phyloP scores from a whole-genome alignment of 140 eudicot species.

The Erigeron philadelphicus region DNA sequence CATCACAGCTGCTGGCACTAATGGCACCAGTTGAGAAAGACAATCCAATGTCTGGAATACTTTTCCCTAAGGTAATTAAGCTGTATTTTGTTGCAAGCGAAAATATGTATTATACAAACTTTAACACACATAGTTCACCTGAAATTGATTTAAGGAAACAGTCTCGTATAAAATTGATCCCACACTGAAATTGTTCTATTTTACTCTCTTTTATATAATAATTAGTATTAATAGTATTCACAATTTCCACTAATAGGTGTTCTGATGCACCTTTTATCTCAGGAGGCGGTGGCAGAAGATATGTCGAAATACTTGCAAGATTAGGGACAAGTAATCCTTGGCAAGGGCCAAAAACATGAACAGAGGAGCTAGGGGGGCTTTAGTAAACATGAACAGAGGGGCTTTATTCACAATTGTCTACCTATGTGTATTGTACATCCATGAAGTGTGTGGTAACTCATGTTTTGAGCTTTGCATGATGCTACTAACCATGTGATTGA shows the following conservation, averaged over 20 bases:
- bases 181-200: neutral
- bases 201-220: neutral
- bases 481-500: too few species aligned
- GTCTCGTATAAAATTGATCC: neutral
- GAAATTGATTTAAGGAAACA: neutral
- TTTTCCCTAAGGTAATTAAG: constrained; percentile 55
- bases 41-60: constrained; percentile 66
- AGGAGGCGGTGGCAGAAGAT: neutral
- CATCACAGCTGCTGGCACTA: constrained; percentile 31
- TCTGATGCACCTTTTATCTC: neutral
- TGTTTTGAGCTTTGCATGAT: neutral
- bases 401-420: too few species aligned
- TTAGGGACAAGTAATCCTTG: too few species aligned
- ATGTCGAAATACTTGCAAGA: neutral
- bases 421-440: neutral
- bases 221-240: too few species aligned
- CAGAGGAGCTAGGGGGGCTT: neutral
- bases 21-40: constrained; percentile 21
- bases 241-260: too few species aligned
- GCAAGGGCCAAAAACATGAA: too few species aligned
- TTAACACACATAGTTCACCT: too few species aligned
- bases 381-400: neutral
- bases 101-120: neutral
- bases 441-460: too few species aligned
- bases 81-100: neutral